Base-by-base conservation (phyloP, 2,329 filamentous ascomycete species). In the Cladosporium sp. region DNA sequence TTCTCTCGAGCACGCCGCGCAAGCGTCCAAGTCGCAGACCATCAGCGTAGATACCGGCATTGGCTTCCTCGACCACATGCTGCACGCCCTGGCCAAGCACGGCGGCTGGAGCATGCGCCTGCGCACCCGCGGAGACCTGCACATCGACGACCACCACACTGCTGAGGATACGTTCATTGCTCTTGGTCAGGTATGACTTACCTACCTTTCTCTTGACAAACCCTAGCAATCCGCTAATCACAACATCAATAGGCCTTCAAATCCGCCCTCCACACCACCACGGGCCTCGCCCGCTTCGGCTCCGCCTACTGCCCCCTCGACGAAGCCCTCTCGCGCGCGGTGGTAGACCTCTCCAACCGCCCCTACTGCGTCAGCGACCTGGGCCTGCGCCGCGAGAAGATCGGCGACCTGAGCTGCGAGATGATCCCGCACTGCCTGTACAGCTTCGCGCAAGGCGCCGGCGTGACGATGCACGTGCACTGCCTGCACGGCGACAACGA, bases 131-230 rank as follows among this genome's bases (percentile, higher is more conserved):
- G 95, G 95, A 64, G 95, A 99, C 81, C 82, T 98, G 63, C 91
- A 96, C 83, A 93, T 99, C 78, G 95, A 99, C 82, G 95, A 98
- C 85, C 95, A 99, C 82, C 95, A 99, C 86, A 97, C 94, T 10
- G 91, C 93, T 70, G 95, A 99, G 84, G 95, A 99, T 78, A 90
- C 92, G 67, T 97, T 92, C 81, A 90, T 99, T 71, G 92, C 94
- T 15, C 88, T 99, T 26, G 95, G 95, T 59, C 84, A 66, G 65
- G 65, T 66, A 55, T 63, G 65, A 28, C 5, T 2, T 1, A 10
- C 49, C 49, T 36, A 6, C 7, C 26, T n/a, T 24, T 5, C 30
- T 8, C 54, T 18, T 14, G 32, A 51, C 51, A 58, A 12, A 5
- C 21, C 24, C 24, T 18, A 21, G 24, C 44, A 12, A 15, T 28